Evolutionary conservation across 2,329 filamentous ascomycete genomes (phyloP).

Genomic region (Cercospora berteroae): DNA sequence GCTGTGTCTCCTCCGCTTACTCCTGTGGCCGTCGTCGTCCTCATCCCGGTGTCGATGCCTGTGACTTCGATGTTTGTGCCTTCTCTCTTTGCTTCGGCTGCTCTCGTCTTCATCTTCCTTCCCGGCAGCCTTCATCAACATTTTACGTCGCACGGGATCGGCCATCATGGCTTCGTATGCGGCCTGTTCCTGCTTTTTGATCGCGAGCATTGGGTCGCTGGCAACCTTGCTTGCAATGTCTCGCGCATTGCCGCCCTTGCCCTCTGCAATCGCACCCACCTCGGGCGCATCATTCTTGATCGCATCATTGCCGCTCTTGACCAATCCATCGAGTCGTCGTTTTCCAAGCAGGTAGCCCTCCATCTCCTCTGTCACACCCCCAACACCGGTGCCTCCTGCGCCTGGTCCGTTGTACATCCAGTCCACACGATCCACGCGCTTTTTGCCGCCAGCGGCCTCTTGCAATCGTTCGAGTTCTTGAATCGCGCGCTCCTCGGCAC

Average conservation of each 20-base stretch:
- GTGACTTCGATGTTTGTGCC: slow-evolving; percentile 33
- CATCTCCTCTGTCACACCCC: slow-evolving; percentile 70
- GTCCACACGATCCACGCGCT: slow-evolving; percentile 79
- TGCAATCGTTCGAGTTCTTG: slow-evolving; percentile 89
- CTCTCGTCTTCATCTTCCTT: slow-evolving; percentile 33
- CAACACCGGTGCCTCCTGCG: slow-evolving; percentile 68
- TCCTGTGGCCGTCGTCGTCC: slow-evolving; percentile 35
- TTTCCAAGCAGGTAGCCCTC: slow-evolving; percentile 93
- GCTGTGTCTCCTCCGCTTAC: slow-evolving; percentile 36
- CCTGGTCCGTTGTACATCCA: slow-evolving; percentile 97
- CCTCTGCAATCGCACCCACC: slow-evolving; percentile 57
- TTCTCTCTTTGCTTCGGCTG: slow-evolving; percentile 30
- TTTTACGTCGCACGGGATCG: slow-evolving; percentile 65
- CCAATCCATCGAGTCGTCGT: slow-evolving; percentile 81
- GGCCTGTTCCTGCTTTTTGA: slow-evolving; percentile 76
- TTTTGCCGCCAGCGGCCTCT: slow-evolving; percentile 80
- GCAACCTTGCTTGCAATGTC: slow-evolving; percentile 85
- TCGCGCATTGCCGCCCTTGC: slow-evolving; percentile 67
- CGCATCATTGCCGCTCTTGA: slow-evolving; percentile 78
- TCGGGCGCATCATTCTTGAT: slow-evolving; percentile 64
- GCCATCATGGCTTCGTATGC: slow-evolving; percentile 66
- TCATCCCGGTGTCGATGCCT: slow-evolving; percentile 29
- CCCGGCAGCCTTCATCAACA: slow-evolving; percentile 57
- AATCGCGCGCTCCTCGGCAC: slow-evolving; percentile 87
- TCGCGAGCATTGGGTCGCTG: slow-evolving; percentile 86